Base-by-base conservation (phyloP, 495 filamentous ascomycete genomes). In the Aspergillus cavernicola region DNA sequence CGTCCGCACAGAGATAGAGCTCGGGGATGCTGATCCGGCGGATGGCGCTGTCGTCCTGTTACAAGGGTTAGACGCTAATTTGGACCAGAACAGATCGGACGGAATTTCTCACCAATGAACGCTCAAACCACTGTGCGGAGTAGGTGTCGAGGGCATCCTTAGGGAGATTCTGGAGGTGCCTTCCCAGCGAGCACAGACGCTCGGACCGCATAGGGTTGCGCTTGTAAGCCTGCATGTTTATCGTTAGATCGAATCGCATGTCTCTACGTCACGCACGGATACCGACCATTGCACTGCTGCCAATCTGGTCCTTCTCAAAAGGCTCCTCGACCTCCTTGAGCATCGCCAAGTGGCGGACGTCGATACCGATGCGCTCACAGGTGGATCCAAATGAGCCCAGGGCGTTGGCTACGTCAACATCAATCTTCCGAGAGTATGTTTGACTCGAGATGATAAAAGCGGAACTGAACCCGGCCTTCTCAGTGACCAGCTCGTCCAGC, bases 301-400 rank as follows among this genome's bases (percentile, higher is more conserved):
- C 77, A 61, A 77, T 78, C 61, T 80, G 74, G 42, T 74, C 68
- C 65, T 72, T 86, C 72, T 96, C 92, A 50, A 95, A 93, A 2
- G 92, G 92, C 76, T 96, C 92, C 68, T 97, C 91, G 56, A 95
- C 76, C 71, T 93, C 87, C 74, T 93, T 90, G 46, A 80, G 75
- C 53, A 79, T 77, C 3, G 87, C 88, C n/a, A 95, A 74, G 61
- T 90, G 87, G 24, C 90, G 80, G 54, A 95, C 88, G 60, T 92
- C 89, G 52, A 78, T 77, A 49, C 66, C 84, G 42, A 92, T 88
- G 28, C 80, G 77, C 73, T 92, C 80, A 46, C 83, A 87, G 4
- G 89, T 96, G 11, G 88, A 83, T 29, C 92, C 92, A 56, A 98
- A 86, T 2, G 84, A 87, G 42, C 82, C 80, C 29, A 97, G 78